Evolutionary conservation across 2,329 filamentous ascomycete genomes (phyloP), one percentile per base, ranked within the genome.

Genomic region (Thelonectria discophora): DNA sequence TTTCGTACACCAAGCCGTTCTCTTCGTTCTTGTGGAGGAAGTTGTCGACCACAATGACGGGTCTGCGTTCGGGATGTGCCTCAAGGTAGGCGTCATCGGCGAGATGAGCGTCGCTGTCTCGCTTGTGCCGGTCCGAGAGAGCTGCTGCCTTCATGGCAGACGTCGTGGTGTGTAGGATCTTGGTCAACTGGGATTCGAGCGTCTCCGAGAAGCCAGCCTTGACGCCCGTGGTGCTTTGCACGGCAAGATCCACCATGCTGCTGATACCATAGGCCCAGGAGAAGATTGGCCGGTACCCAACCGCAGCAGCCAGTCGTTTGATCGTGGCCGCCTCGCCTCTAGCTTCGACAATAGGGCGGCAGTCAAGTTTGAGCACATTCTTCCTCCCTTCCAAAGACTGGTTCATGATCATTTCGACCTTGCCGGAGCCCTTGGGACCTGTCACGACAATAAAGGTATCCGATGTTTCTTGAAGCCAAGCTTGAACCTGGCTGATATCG

Each of bases 191-290:
- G 0, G 91, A 89, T 73, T 97, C 94, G 27, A 97, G 81, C 0
- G 93, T 97, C 74, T 97, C 94, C 0, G 92, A 96, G 74, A 98
- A 97, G 8, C 94, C 94, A 6, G 93, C 91, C 78, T 98, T 97
- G 60, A 96, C 91, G 12, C 94, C 94, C 18, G 94, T 97, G 12
- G 95, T 95, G 69, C 94, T 92, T 75, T 97, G 94, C 1, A 95
- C 92, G 20, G 94, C 95, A 39, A 98, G 85, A 70, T 98, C 95
- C 65, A 97, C 83, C 78, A 97, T 87, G 74, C 93, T 97, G 77
- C 92, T 97, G 67, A 98, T 87, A 72, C 89, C 97, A 77, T 98
- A 97, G 79, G 96, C 91, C 92, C 94, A 98, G 0, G 92, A 96
- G 75, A 99, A 99, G 0, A 99, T 88, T 0, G 95, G 95, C 9